Evolutionary conservation across 2,329 filamentous ascomycete species (phyloP).

Genomic region (Ophiostoma sp.): DNA sequence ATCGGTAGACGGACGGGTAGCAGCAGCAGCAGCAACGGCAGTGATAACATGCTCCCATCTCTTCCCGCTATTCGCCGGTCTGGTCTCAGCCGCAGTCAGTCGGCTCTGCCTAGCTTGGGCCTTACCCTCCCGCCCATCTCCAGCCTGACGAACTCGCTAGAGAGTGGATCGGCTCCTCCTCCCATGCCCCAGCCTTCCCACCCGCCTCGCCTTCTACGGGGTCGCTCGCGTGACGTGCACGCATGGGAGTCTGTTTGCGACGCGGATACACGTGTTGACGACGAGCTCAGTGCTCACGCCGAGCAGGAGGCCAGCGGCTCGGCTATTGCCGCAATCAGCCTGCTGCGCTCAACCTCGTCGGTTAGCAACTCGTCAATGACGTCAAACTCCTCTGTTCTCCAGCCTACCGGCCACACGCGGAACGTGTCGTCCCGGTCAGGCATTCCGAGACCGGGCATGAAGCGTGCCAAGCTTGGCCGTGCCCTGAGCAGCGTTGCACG

Average conservation of each 20-base stretch:
- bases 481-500: constrained; percentile 63
- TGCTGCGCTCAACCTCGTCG: constrained; percentile 69
- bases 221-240: constrained; percentile 81
- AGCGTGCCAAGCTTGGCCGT: constrained; percentile 63
- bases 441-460: constrained; percentile 44
- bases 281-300: constrained; percentile 76
- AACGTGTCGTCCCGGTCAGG: constrained; percentile 50
- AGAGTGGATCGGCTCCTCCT: constrained; percentile 19
- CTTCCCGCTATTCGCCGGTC: constrained; percentile 51
- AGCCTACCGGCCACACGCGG: constrained; percentile 64
- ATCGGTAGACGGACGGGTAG: background rate
- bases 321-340: constrained; percentile 76
- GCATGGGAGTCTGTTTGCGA: constrained; percentile 93
- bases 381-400: constrained; percentile 41
- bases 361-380: constrained; percentile 43
- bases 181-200: constrained; percentile 29
- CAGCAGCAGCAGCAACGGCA: constrained; percentile 17
- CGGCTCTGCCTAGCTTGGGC: constrained; percentile 59
- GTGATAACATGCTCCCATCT: constrained; percentile 44
- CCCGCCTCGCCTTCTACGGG: constrained; percentile 58
- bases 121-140: constrained; percentile 60
- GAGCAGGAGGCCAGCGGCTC: constrained; percentile 79
- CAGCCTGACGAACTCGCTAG: constrained; percentile 48
- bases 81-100: constrained; percentile 69
- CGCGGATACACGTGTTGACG: constrained; percentile 64